phyloP scores from a whole-genome alignment of 2,329 filamentous ascomycete genomes.

The Colletotrichum agaves region DNA sequence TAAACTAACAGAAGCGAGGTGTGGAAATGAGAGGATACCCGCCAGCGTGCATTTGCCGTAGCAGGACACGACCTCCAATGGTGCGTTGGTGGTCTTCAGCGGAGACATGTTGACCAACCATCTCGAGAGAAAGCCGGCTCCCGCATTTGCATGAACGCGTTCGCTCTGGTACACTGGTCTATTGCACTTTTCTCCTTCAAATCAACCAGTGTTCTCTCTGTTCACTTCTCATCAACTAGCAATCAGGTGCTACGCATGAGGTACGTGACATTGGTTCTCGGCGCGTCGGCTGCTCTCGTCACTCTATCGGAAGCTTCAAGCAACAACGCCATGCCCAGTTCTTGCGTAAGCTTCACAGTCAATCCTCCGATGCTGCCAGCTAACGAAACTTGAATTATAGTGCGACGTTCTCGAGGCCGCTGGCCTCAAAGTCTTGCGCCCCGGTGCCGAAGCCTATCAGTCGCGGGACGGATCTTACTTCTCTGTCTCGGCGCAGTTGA shows the following conservation, averaged over 20 bases:
- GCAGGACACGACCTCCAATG: background rate
- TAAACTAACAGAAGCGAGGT: background rate
- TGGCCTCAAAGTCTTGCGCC: background rate
- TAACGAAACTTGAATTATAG: background rate
- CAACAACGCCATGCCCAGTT: background rate
- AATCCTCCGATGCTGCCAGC: background rate
- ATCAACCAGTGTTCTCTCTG: no score
- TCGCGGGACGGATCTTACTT: conserved; percentile 7
- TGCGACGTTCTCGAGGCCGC: background rate
- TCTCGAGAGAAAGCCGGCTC: background rate
- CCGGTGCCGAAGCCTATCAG: background rate
- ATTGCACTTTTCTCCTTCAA: no score
- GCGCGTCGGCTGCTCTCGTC: background rate
- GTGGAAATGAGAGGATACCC: background rate
- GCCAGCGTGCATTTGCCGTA: background rate
- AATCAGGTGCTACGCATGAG: background rate
- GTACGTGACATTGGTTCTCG: background rate
- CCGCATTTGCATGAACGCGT: background rate
- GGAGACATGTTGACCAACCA: background rate
- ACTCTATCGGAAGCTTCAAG: background rate
- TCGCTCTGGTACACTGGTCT: no score
- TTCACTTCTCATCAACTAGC: no score
- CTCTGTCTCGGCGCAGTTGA: conserved; percentile 13
- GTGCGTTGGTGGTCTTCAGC: background rate
- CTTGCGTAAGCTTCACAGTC: background rate